A percentile compares a stretch with the other conserved stretches of the same genome.
Evolutionary conservation across 441 rosid species (phyloP).

Genomic region (Theobroma grandiflorum): DNA sequence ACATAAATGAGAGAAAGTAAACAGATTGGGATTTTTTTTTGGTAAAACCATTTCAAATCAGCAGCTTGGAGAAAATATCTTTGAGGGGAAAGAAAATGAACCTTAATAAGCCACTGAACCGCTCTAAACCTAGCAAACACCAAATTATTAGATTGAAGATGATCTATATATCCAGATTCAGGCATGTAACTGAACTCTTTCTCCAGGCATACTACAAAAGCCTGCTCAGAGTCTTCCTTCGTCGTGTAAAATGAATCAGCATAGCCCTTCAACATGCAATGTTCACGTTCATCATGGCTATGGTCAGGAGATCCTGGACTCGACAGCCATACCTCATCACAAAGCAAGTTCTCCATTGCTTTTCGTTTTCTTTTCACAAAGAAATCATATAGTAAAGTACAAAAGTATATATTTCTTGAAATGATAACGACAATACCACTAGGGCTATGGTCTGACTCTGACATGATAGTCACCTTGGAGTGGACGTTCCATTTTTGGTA

Average conservation of each 20-base stretch:
- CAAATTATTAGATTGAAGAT: slow-evolving; percentile 46
- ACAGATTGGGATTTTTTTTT: neutral
- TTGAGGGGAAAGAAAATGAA: slow-evolving; percentile 18
- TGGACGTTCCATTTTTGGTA: neutral
- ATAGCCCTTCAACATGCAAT: neutral
- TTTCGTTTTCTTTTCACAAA: neutral
- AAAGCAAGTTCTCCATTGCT: slow-evolving; percentile 69
- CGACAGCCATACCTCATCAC: slow-evolving; percentile 76
- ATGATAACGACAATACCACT: neutral
- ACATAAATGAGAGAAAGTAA: neutral
- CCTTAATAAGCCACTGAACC: slow-evolving; percentile 75
- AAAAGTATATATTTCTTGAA: neutral
- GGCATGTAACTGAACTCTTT: slow-evolving; percentile 64
- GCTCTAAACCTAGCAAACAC: slow-evolving; percentile 49
- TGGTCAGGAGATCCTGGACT: slow-evolving; percentile 39
- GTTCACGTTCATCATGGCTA: slow-evolving; percentile 26
- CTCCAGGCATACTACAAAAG: slow-evolving; percentile 43
- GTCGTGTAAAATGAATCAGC: slow-evolving; percentile 28
- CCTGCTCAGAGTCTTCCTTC: slow-evolving; percentile 53
- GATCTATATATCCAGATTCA: slow-evolving; percentile 44
- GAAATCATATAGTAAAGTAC: neutral
- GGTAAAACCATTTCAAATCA: neutral
- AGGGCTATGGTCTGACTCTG: slow-evolving; percentile 27
- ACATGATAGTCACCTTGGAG: slow-evolving; percentile 18
- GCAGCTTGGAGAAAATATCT: neutral